Evolutionary conservation across 805 yeast genomes (phyloP), one percentile per base, ranked within the genome.

Genomic region (Torulaspora delbrueckii): DNA sequence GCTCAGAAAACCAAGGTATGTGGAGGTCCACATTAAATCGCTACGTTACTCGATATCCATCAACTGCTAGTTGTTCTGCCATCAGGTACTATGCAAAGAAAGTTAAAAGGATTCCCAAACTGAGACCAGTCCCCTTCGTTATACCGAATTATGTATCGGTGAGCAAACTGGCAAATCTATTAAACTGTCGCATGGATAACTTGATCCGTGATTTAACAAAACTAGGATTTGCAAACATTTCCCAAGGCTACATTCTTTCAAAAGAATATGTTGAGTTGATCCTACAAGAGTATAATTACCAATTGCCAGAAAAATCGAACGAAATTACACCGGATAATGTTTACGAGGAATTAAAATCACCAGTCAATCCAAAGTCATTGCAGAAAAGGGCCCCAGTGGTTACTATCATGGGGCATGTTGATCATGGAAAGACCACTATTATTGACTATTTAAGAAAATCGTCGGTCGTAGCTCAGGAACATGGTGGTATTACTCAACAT

Each of bases 341-440:
- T 2, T 74, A 74, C 10, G 82, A 79, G 50, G 66, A 83, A 42
- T 78, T 82, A 51, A 79, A 87, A 13, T 72, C 76, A 12, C 77
- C 81, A 0, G 55, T 59, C 14, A 60, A 69, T 1, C 77, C 86
- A 0, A 72, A 68, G 2, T 58, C 66, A 18, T 62, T 84, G 51
- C 79, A 77, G 37, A 73, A 81, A 5, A 72, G 98, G 53, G 89
- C 99, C 0, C 99, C 99, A 0, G 84, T 93, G 19, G 97, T 93
- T 4, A 90, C 99, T 0, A 86, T 93, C 42, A 93, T 93, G 98
- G 99, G 99, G 2, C 99, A 93, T 65, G 99, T 93, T 25, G 99
- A 93, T 66, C 99, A 93, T 61, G 99, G 99, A 2, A 93, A 93
- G 63, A 93, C 99, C 1, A 91, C 99, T 0, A 82, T 93, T 49